These are phyloP conservation scores for Globisporangium paddicum DNA, from an alignment of 352 stramenopile genomes.

Conservation along the genomic window DNA sequence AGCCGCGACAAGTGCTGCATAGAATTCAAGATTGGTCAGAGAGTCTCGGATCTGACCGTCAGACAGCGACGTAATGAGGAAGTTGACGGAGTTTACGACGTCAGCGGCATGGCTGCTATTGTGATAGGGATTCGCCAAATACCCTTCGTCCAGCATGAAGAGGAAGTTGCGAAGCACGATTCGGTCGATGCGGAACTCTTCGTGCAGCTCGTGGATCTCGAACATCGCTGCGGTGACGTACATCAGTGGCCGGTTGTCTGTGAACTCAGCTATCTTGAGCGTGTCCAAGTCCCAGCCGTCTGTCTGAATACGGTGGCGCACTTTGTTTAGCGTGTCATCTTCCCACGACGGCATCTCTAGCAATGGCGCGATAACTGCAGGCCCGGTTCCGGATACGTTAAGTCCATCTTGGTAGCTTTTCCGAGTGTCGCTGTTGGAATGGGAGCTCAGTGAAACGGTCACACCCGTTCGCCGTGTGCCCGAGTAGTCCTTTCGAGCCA, in stretches of 20 bases:
- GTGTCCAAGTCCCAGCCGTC: slow-evolving; percentile 75
- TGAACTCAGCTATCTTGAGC: slow-evolving; percentile 62
- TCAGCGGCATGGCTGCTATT: slow-evolving; percentile 76
- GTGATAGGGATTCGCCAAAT: slow-evolving; percentile 74
- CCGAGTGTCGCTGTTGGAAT: slow-evolving; percentile 62
- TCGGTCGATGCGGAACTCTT: slow-evolving; percentile 70
- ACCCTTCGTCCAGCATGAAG: slow-evolving; percentile 72
- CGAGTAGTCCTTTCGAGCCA: slow-evolving; percentile 70
- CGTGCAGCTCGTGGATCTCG: slow-evolving; percentile 73
- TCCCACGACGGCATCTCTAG: slow-evolving; percentile 57
- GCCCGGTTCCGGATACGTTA: slow-evolving; percentile 15
- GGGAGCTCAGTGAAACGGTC: slow-evolving; percentile 60
- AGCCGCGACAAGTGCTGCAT: slow-evolving; percentile 67
- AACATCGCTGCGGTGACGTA: slow-evolving; percentile 79
- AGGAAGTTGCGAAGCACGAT: slow-evolving; percentile 76
- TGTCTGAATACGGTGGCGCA: slow-evolving; percentile 52
- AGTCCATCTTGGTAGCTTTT: slow-evolving; percentile 55
- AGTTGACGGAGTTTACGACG: slow-evolving; percentile 83
- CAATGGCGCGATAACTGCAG: slow-evolving; percentile 32
- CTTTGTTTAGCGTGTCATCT: slow-evolving; percentile 34
- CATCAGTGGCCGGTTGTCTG: slow-evolving; percentile 62
- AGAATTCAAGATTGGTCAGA: slow-evolving; percentile 77
- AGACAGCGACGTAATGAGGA: slow-evolving; percentile 60
- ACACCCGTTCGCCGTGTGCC: slow-evolving; percentile 42
- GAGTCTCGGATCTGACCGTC: slow-evolving; percentile 70